These are phyloP conservation scores for Lactifluus hygrophoroides DNA, from an alignment of 768 basidiomycete genomes.

Conservation along the genomic window DNA sequence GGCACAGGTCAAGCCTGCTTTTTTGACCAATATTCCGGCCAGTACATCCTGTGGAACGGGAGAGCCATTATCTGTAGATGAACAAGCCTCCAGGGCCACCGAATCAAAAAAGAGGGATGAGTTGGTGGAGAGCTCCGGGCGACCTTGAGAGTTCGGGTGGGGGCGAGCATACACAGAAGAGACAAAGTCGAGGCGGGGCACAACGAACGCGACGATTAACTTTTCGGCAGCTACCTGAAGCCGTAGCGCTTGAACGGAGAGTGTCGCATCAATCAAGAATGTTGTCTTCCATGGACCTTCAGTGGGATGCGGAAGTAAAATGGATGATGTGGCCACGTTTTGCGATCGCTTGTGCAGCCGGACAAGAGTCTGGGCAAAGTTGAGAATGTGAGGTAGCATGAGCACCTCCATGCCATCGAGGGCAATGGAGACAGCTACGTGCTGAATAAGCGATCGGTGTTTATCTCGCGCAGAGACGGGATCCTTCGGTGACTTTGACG, in stretches of 20 bases:
- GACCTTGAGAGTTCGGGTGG: slow-evolving; percentile 24
- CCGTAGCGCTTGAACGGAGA: slow-evolving; percentile 37
- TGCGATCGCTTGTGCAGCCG: slow-evolving; percentile 1
- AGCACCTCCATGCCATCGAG: slow-evolving; percentile 12
- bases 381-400: slow-evolving; percentile 20
- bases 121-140: slow-evolving; percentile 36
- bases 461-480: slow-evolving; percentile 5
- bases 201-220: slow-evolving; percentile 52
- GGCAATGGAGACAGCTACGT: slow-evolving; percentile 11
- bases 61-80: slow-evolving; percentile 34
- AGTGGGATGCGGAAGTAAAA: not conserved
- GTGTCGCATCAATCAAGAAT: slow-evolving; percentile 31
- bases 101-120: slow-evolving; percentile 41
- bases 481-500: slow-evolving; percentile 15
- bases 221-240: slow-evolving; percentile 66
- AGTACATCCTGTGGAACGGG: slow-evolving; percentile 45
- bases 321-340: not conserved
- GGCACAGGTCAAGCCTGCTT: slow-evolving; percentile 39
- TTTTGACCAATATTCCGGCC: slow-evolving; percentile 47
- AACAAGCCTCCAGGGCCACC: slow-evolving; percentile 50
- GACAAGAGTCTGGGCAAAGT: slow-evolving; percentile 15
- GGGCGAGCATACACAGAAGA: slow-evolving; percentile 26
- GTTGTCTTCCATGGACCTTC: slow-evolving; percentile 2
- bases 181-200: slow-evolving; percentile 33
- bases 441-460: slow-evolving; percentile 8